phyloP scores from a whole-genome alignment of 305 asterid species.

The Rubia balearica region DNA sequence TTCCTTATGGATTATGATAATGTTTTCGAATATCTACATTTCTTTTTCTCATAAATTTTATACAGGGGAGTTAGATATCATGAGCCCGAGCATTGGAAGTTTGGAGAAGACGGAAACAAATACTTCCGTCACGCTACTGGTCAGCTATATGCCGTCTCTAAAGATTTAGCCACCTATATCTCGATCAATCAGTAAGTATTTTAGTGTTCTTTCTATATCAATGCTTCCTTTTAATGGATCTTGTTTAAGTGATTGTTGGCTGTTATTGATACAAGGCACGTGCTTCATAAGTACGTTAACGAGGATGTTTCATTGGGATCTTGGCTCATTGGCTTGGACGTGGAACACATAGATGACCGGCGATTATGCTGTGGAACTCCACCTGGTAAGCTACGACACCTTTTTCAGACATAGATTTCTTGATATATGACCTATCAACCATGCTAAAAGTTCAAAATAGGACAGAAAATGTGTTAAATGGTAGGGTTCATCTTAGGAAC shows the following conservation, averaged over 20 bases:
- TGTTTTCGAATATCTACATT: neutral
- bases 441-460: neutral
- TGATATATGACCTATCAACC: too few relatives aligned
- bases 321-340: constrained; percentile 93
- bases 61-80: constrained; percentile 86
- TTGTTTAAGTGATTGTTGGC: constrained; percentile 2
- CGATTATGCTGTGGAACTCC: constrained; percentile 96
- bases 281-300: constrained; percentile 75
- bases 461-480: neutral
- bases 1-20: neutral
- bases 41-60: constrained; percentile 9
- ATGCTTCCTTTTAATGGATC: constrained; percentile 2
- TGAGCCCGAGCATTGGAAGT: constrained; percentile 96
- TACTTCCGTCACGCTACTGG: constrained; percentile 97
- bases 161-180: constrained; percentile 77
- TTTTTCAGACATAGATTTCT: neutral
- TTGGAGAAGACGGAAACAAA: constrained; percentile 90
- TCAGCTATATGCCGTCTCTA: constrained; percentile 83
- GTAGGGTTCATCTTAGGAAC: too few relatives aligned
- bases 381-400: constrained; percentile 47
- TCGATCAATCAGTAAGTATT: constrained; percentile 63
- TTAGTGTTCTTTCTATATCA: neutral
- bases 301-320: constrained; percentile 91
- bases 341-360: constrained; percentile 89
- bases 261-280: constrained; percentile 42